phyloP scores from a whole-genome alignment of 1,139 yeast genomes.

The Pichia sp. region DNA sequence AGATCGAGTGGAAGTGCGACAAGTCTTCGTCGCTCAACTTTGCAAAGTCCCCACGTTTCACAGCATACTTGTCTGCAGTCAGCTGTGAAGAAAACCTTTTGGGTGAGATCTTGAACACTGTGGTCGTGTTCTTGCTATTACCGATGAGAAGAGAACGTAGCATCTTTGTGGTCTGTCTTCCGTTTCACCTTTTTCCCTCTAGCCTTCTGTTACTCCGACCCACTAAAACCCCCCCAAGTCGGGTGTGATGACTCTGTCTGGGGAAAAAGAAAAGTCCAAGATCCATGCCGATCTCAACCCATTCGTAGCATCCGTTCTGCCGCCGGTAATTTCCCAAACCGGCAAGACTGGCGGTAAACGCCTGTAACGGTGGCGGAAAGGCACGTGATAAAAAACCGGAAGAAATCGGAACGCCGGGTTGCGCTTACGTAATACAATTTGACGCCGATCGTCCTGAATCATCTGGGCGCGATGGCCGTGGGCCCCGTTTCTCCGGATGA shows the following conservation, averaged over 20 bases:
- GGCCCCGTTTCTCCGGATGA: conserved; percentile 18
- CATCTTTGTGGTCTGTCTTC: neutral
- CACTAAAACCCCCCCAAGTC: too few relatives aligned
- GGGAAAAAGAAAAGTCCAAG: neutral
- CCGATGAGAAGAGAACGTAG: neutral
- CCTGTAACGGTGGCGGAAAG: neutral
- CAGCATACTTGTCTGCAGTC: conserved; percentile 19
- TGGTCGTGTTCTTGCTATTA: neutral
- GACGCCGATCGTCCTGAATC: too few relatives aligned
- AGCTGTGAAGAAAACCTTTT: neutral
- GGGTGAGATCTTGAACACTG: neutral
- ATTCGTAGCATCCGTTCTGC: neutral
- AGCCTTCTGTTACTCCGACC: too few relatives aligned
- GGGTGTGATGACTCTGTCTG: too few relatives aligned
- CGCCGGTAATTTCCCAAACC: neutral
- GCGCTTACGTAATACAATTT: too few relatives aligned
- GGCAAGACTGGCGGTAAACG: neutral
- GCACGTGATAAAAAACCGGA: neutral
- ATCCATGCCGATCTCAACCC: neutral
- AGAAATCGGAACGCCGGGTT: neutral
- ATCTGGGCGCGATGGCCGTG: too few relatives aligned
- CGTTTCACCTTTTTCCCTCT: too few relatives aligned
- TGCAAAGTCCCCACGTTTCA: conserved; percentile 31
- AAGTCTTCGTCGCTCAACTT: conserved; percentile 54
- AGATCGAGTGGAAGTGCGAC: conserved; percentile 54